Evolutionary conservation across 768 basidiomycete genomes (phyloP), one percentile per base, ranked within the genome.

Genomic region (Cyathus striatus): DNA sequence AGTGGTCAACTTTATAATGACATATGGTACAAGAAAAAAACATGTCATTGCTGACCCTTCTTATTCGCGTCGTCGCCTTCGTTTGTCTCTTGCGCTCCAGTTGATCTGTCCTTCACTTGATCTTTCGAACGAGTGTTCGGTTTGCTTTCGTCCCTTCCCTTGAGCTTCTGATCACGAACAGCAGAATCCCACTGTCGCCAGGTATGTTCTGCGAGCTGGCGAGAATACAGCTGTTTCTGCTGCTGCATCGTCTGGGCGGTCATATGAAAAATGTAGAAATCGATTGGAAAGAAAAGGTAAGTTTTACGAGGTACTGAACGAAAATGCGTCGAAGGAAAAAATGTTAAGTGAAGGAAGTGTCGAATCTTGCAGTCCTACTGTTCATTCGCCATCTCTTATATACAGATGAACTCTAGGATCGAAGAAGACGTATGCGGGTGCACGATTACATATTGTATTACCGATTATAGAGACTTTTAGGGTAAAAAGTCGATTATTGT

Each of bases 161-260:
- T 27, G n/a, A 24, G 38, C 23, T 42, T 23, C 14, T 33, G 22
- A 7, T 51, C 49, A 3, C 51, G 52, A 12, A 60, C n/a, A n/a
- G n/a, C 61, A 22, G 61, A 51, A 41, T 66, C 60, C 61, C 65
- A 69, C 45, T 73, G 73, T 41, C 62, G 63, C 6, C 63, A 55
- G 1, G 73, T 75, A 49, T 73, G 57, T 3, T 56, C 69, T 5
- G 65, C 66, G 7, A 75, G 54, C 42, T 71, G 62, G 20, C 57
- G 59, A 2, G 71, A 65, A 42, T 75, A 73, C 18, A 56, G 50
- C 13, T 54, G 54, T 44, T 63, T 69, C 50, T 63, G 54, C 41
- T 71, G 65, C 47, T 72, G 66, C 23, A 63, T 4, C 14, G 64
- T 62, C 9, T 54, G 42, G 26, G 59, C 53, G n/a, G 59, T 55